Conservation (phyloP, 306 rosid species). For the Lathyrus sativus region DNA sequence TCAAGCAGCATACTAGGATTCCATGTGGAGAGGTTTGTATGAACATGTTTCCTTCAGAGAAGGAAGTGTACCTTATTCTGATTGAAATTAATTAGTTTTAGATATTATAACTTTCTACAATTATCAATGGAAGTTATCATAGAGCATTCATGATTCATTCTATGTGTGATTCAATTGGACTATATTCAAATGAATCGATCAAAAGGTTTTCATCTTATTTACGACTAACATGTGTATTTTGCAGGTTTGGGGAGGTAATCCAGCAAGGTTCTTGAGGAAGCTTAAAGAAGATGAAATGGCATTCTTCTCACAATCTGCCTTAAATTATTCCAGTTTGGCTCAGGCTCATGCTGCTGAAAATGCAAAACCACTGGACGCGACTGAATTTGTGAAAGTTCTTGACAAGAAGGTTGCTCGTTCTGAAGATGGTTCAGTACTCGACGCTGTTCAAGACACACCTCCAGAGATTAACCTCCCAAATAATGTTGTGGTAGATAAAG, state of each 20-base stretch:
- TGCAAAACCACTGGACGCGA: slow-evolving; percentile 68
- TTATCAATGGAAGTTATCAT: slow-evolving; percentile 16
- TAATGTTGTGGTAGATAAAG: slow-evolving; percentile 54
- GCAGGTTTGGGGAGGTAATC: slow-evolving; percentile 99
- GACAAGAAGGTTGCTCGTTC: slow-evolving; percentile 69
- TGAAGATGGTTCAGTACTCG: slow-evolving; percentile 63
- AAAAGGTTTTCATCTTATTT: slow-evolving; percentile 25
- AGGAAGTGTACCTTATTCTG: slow-evolving; percentile 12
- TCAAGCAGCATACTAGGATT: slow-evolving; percentile 84
- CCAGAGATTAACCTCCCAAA: slow-evolving; percentile 61
- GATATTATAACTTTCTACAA: slow-evolving; percentile 18
- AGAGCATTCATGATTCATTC: slow-evolving; percentile 12
- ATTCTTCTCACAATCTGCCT: slow-evolving; percentile 83
- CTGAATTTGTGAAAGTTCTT: slow-evolving; percentile 77
- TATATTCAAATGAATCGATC: slow-evolving; percentile 24
- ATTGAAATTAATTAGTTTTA: slow-evolving; percentile 6
- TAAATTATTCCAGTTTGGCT: slow-evolving; percentile 82
- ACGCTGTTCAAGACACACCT: slow-evolving; percentile 57
- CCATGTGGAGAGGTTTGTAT: slow-evolving; percentile 91
- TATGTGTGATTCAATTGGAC: slow-evolving; percentile 4
- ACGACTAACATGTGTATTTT: slow-evolving; percentile 20
- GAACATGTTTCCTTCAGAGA: slow-evolving; percentile 22
- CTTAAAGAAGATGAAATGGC: slow-evolving; percentile 89
- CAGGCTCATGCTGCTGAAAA: slow-evolving; percentile 92
- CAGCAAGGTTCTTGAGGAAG: slow-evolving; percentile 92